Evolutionary conservation across 2,329 filamentous ascomycete species (phyloP), one percentile per base, ranked within the genome.

Genomic region (Fusarium incarnatum): DNA sequence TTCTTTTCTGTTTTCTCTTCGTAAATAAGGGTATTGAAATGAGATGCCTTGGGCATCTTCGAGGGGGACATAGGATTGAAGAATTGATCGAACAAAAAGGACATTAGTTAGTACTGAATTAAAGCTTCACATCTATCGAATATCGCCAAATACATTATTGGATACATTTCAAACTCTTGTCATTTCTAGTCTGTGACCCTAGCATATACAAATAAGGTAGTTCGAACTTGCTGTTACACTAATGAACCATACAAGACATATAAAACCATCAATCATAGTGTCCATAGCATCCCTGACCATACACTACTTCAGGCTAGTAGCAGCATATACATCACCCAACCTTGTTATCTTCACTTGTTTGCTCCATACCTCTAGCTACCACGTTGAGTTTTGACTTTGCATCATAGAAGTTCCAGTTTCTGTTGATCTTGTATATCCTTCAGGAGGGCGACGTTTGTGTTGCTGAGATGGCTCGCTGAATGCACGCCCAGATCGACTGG

Each of bases 1-100:
- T 37, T 37, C 34, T 30, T 60, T 34, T 30, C 8, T 65, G 47
- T 55, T 40, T n/a, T 40, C 30, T 53, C n/a, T 49, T 40, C 48
- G 41, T 28, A 8, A 18, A 16, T 34, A 25, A 28, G 27, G n/a
- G 9, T 55, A 13, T 45, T 25, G 16, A 15, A 20, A 45, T n/a
- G 32, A 18, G 47, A 22, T 63, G 28, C 12, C 15, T 42, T 12
- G 5, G 12, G 30, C 20, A 22, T 28, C 34, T 27, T 15, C 11
- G 11, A 18, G 34, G 25, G 22, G 9, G 13, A 18, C 13, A 34
- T 23, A 23, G 27, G 13, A 28, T 47, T 25, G 15, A 12, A 25
- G 5, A 23, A 5, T 27, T n/a, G n/a, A n/a, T n/a, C n/a, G n/a
- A n/a, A n/a, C 27, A 10, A 27, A 54, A 54, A 7, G 15, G 30